A percentile compares a stretch with the other conserved stretches of the same genome.
Conservation (phyloP, 73 alveolate genomes). For the Breviolum minutum region DNA sequence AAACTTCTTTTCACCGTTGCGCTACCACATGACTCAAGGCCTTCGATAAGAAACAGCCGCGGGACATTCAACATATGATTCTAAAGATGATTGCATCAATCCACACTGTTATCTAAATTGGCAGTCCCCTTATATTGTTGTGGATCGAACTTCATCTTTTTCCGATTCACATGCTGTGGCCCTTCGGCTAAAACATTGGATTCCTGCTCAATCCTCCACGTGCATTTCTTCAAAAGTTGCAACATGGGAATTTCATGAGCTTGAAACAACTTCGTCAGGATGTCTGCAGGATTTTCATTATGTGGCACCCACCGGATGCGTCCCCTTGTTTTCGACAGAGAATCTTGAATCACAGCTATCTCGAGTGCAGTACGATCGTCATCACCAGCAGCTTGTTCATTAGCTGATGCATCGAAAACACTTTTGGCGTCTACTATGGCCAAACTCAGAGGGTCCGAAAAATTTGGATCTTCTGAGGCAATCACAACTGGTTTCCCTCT, state of each 20-base stretch:
- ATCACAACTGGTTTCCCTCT: background rate
- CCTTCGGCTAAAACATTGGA: background rate
- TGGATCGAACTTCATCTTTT: background rate
- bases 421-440: background rate
- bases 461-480: background rate
- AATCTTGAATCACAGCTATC: background rate
- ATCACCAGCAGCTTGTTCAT: background rate
- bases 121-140: no score
- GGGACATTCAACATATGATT: no score
- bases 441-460: background rate
- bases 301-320: background rate
- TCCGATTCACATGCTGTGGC: background rate
- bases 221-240: background rate
- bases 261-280: background rate
- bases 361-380: background rate
- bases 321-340: background rate
- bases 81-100: no score
- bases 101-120: no score
- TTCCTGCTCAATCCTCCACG: background rate
- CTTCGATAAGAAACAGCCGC: no score
- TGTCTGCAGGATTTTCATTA: background rate
- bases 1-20: no score
- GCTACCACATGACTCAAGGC: no score
- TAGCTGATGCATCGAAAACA: background rate
- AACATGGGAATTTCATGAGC: background rate